Evolutionary conservation across 495 filamentous ascomycete species (phyloP).

Genomic region (Penicillium canariense): DNA sequence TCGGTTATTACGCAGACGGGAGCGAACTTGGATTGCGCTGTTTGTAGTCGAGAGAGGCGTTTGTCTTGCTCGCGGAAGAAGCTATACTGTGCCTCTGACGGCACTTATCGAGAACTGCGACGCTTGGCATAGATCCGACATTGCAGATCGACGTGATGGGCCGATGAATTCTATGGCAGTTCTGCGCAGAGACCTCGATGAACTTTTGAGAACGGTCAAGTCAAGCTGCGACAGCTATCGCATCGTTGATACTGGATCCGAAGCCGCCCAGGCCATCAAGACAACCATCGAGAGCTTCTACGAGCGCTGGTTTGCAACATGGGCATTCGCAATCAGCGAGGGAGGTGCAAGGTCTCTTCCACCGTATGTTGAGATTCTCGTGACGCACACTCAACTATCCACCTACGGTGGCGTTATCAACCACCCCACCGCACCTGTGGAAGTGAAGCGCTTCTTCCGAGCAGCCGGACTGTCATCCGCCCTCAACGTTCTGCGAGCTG

Average conservation of each 20-base stretch:
- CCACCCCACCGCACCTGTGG: conserved; percentile 65
- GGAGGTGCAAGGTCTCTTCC: conserved; percentile 59
- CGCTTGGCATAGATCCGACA: conserved; percentile 59
- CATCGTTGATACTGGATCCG: conserved; percentile 47
- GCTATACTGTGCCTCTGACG: conserved; percentile 63
- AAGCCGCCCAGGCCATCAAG: conserved; percentile 57
- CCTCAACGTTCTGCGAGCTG: conserved; percentile 69
- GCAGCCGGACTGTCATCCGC: conserved; percentile 66
- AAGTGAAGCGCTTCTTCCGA: conserved; percentile 69
- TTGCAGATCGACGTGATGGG: conserved; percentile 65
- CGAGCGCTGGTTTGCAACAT: conserved; percentile 58
- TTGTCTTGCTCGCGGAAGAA: conserved; percentile 65
- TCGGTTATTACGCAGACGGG: conserved; percentile 59
- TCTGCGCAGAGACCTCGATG: conserved; percentile 62
- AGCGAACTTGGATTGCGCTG: conserved; percentile 67
- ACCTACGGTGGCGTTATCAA: conserved; percentile 75
- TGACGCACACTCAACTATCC: conserved; percentile 68
- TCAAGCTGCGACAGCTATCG: conserved; percentile 61
- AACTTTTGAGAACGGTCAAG: conserved; percentile 57
- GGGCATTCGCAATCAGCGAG: conserved; percentile 58
- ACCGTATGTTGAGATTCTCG: conserved; percentile 71
- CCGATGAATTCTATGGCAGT: conserved; percentile 67
- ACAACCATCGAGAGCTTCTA: conserved; percentile 61
- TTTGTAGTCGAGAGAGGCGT: conserved; percentile 74
- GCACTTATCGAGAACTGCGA: conserved; percentile 64